Conservation (phyloP, 805 yeast species). For the Peterozyma toletana region DNA sequence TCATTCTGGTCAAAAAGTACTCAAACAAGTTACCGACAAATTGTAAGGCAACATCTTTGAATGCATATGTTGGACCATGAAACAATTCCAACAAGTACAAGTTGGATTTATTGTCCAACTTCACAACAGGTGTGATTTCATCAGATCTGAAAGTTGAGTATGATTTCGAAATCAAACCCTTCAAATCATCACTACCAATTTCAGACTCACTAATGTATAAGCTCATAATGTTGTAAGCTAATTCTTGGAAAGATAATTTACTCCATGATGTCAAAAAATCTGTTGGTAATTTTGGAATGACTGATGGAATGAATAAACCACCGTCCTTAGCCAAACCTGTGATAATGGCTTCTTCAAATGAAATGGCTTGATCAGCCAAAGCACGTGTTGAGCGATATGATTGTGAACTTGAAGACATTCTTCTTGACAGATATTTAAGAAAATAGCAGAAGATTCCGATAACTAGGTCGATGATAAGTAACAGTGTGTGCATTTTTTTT, state of each 20-base stretch:
- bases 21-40: constrained; percentile 97
- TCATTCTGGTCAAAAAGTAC: constrained; percentile 76
- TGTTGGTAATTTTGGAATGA: constrained; percentile 57
- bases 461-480: no score
- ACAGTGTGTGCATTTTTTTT: background rate
- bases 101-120: constrained; percentile 38
- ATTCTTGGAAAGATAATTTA: constrained; percentile 69
- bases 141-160: constrained; percentile 86
- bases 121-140: constrained; percentile 80
- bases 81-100: constrained; percentile 83
- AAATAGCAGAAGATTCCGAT: no score
- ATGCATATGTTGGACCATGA: constrained; percentile 99
- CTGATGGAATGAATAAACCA: constrained; percentile 86
- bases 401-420: constrained; percentile 29
- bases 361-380: constrained; percentile 35
- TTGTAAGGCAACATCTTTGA: constrained; percentile 97
- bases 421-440: background rate
- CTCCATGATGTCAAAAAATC: constrained; percentile 63
- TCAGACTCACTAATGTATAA: constrained; percentile 68
- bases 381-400: constrained; percentile 80
- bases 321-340: constrained; percentile 96
- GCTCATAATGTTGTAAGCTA: constrained; percentile 83
- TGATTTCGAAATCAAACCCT: constrained; percentile 54
- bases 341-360: constrained; percentile 78
- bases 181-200: constrained; percentile 65